phyloP scores from a whole-genome alignment of 768 basidiomycete genomes.

The Tulasnella sp. region DNA sequence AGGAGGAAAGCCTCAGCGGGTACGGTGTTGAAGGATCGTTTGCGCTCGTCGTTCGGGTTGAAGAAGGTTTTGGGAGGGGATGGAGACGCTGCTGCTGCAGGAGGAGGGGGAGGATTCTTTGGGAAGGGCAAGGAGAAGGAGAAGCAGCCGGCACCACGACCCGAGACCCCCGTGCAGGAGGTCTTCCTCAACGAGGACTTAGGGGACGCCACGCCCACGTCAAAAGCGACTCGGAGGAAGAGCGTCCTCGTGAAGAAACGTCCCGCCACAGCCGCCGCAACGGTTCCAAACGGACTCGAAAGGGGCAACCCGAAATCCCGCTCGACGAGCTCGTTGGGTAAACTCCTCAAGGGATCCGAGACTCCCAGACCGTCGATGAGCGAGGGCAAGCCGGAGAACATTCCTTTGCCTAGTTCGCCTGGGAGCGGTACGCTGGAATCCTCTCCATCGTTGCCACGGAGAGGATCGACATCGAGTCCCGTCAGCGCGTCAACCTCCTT shows the following conservation, averaged over 20 bases:
- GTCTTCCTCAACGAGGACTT: neutral
- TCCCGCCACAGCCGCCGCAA: neutral
- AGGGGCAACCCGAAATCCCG: neutral
- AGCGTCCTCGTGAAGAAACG: constrained; percentile 6
- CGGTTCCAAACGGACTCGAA: neutral
- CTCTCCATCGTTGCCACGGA: neutral
- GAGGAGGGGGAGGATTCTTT: neutral
- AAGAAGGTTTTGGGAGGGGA: neutral
- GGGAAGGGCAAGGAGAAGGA: neutral
- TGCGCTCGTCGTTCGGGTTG: neutral
- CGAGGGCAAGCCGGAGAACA: neutral
- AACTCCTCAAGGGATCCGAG: neutral
- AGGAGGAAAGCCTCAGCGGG: neutral
- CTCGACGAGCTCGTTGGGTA: neutral
- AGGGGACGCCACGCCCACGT: neutral
- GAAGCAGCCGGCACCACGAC: neutral
- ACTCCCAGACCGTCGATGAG: neutral
- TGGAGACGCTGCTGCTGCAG: neutral
- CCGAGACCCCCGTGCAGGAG: neutral
- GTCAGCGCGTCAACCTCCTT: neutral
- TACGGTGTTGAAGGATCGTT: neutral
- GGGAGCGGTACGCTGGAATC: neutral
- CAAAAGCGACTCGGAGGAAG: constrained; percentile 1
- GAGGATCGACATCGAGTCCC: neutral
- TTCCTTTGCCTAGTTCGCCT: neutral